phyloP scores from a whole-genome alignment of 805 yeast species.

The Cyberlindnera mycetangii region DNA sequence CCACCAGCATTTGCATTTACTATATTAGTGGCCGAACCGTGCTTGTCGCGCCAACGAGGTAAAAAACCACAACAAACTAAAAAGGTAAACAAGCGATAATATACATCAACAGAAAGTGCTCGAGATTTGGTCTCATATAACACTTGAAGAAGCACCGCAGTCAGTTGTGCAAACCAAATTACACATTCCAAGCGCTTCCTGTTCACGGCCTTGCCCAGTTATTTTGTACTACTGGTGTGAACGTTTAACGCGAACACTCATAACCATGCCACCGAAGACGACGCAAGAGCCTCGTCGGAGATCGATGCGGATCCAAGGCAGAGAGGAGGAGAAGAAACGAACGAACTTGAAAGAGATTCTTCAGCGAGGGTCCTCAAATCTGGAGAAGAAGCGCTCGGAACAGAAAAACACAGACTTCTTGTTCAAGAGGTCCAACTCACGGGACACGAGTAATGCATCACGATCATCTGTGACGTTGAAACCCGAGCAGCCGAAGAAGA shows the following conservation, averaged over 20 bases:
- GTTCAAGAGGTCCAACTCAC: slow-evolving; percentile 20
- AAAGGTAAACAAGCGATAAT: background rate
- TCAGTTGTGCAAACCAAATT: background rate
- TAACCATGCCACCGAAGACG: slow-evolving; percentile 11
- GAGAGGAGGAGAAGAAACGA: slow-evolving; percentile 17
- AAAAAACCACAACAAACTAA: background rate
- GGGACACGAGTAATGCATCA: slow-evolving; percentile 1
- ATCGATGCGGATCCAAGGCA: slow-evolving; percentile 12
- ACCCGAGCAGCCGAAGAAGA: slow-evolving; percentile 8
- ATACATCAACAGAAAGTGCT: too few relatives aligned
- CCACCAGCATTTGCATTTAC: too few relatives aligned
- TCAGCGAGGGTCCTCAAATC: slow-evolving; percentile 17
- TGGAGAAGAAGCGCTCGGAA: slow-evolving; percentile 12
- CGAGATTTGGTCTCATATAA: too few relatives aligned
- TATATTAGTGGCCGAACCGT: slow-evolving; percentile 1
- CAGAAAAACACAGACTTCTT: slow-evolving; percentile 25
- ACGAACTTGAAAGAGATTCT: slow-evolving; percentile 26
- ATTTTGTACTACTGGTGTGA: background rate
- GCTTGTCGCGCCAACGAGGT: background rate
- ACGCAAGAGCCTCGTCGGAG: slow-evolving; percentile 15
- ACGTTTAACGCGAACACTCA: too few relatives aligned
- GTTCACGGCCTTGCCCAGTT: background rate
- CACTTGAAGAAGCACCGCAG: background rate
- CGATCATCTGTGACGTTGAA: background rate
- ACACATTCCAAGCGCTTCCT: background rate